Base-by-base conservation (phyloP, 495 filamentous ascomycete genomes). In the Aspergillus sclerotioniger region DNA sequence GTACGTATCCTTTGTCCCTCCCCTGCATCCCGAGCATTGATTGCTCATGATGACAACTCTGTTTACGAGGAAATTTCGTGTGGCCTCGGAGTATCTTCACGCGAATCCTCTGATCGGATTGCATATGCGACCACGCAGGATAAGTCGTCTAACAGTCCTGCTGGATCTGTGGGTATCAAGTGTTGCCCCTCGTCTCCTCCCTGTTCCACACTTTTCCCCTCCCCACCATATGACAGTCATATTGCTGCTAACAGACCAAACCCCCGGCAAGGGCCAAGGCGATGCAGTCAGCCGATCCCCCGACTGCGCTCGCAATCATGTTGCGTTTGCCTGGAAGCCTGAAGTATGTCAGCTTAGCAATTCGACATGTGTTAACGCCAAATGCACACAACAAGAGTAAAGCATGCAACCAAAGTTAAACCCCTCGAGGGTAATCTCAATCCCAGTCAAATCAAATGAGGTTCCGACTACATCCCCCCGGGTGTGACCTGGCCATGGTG, bases 401-500 rank as follows among this genome's bases (percentile, higher is more conserved):
- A 49, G 10, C 47, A n/a, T 33, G 47, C 28, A 9, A 31, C 47
- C 12, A 31, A 16, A 21, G 5, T 19, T 4, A 7, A 46, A 21
- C 10, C n/a, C 44, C 25, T 41, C 13, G 8, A n/a, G 37, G 5
- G 37, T n/a, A 41, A 13, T n/a, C 37, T n/a, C n/a, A 8, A 39
- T 39, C 35, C 35, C 35, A 39, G 35, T 39, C 35, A 3, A 39
- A 33, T 33, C 10, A n/a, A n/a, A n/a, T n/a, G n/a, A n/a, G 31
- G 31, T 10, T 10, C 6, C 19, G 15, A 53, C 19, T 16, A 53
- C 54, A 33, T 51, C 37, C 28, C 46, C 49, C 46, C 28, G 51
- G 17, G 35, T 55, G 33, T 21, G 17, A 9, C 25, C 41, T 15
- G 37, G 17, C 31, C 54, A 35, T 17, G 56, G 51, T 46, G 37